phyloP scores from a whole-genome alignment of 176 grass and related monocot genomes.

The Chrysopogon serrulatus region DNA sequence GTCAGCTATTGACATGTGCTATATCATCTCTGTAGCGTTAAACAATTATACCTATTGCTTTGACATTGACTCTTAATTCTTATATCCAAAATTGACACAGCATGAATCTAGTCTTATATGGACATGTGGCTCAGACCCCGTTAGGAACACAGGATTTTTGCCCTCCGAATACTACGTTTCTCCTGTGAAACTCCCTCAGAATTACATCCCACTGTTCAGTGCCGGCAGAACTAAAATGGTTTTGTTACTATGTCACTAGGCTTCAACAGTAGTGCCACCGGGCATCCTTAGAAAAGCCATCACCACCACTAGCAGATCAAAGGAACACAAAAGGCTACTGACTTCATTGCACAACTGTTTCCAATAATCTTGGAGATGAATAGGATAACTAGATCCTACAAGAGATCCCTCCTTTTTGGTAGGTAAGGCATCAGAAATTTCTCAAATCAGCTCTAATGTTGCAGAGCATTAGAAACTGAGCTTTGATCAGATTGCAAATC shows the following conservation, averaged over 20 bases:
- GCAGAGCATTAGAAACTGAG: not conserved
- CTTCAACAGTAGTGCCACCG: not conserved
- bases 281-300: not conserved
- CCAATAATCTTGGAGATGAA: constrained; percentile 32
- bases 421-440: not conserved
- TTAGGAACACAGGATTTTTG: not conserved
- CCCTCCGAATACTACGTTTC: not conserved
- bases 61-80: not conserved
- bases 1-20: not conserved
- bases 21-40: not conserved
- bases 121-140: not conserved
- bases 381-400: not conserved
- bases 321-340: not conserved
- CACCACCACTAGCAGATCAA: not conserved
- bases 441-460: not conserved
- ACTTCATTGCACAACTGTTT: not conserved
- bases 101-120: not conserved
- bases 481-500: not conserved
- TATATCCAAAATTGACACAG: not conserved
- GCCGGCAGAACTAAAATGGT: not conserved
- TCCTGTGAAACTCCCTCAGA: not conserved
- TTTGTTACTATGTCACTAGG: not conserved
- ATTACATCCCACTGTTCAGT: not conserved
- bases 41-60: not conserved
- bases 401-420: not conserved